Evolutionary conservation across 2,329 filamentous ascomycete genomes (phyloP).

Genomic region (Arthrobotrys musiformis): DNA sequence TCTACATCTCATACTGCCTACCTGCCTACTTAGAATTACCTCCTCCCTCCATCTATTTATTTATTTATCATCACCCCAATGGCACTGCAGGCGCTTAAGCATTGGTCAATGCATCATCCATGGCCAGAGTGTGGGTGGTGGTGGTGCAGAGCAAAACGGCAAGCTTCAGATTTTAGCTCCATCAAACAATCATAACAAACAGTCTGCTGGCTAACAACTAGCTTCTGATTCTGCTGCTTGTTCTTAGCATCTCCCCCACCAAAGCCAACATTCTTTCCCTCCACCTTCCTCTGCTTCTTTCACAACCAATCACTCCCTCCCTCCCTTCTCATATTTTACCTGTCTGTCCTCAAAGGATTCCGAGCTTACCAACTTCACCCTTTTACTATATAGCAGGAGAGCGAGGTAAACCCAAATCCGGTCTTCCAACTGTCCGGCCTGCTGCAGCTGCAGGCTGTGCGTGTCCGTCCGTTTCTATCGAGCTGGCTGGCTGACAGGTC

Average conservation of each 20-base stretch:
- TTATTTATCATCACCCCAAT: no score
- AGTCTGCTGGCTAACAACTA: no score
- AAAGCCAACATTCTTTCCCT: conserved; percentile 32
- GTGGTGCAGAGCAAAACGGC: neutral
- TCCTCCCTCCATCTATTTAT: no score
- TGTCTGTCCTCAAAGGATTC: neutral
- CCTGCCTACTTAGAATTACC: no score
- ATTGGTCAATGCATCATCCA: no score
- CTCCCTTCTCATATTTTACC: neutral
- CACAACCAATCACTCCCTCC: conserved; percentile 10
- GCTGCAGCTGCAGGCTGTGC: conserved; percentile 38
- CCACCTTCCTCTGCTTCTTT: neutral
- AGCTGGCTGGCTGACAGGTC: conserved; percentile 48
- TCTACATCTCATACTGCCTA: no score
- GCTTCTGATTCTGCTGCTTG: conserved; percentile 43
- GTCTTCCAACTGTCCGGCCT: conserved; percentile 5
- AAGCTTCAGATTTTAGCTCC: neutral
- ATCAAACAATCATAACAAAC: neutral
- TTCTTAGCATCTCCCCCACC: conserved; percentile 34
- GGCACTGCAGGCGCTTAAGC: no score
- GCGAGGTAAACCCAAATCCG: conserved; percentile 32
- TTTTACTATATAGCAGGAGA: conserved; percentile 21
- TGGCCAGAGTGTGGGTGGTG: no score
- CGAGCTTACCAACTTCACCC: conserved; percentile 19
- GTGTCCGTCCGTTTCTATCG: conserved; percentile 27